Percentiles rank a stretch among this genome's conserved stretches.
These are phyloP conservation scores for Candida fluviatilis DNA, from an alignment of 805 yeast species.

Conservation along the genomic window DNA sequence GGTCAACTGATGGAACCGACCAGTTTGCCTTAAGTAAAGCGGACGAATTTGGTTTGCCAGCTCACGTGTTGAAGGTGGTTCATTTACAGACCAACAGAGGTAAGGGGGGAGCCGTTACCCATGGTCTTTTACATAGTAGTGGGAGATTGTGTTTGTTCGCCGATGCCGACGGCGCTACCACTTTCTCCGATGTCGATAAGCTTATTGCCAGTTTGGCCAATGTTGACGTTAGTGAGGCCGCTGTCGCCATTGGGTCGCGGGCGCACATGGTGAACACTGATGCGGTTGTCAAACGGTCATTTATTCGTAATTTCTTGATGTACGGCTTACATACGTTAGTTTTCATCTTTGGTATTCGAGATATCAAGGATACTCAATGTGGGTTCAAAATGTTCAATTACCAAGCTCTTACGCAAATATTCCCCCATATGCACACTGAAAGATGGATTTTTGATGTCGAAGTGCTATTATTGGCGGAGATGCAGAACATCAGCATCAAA, in stretches of 20 bases:
- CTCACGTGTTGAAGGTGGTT: slow-evolving; percentile 68
- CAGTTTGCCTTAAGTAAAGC: slow-evolving; percentile 67
- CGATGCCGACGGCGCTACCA: slow-evolving; percentile 96
- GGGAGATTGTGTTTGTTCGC: slow-evolving; percentile 82
- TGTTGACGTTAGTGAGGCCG: slow-evolving; percentile 32
- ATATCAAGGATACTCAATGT: slow-evolving; percentile 91
- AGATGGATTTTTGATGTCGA: slow-evolving; percentile 99
- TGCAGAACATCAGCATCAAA: slow-evolving; percentile 59
- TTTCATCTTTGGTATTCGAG: slow-evolving; percentile 81
- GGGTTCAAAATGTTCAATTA: slow-evolving; percentile 91
- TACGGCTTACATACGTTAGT: slow-evolving; percentile 85
- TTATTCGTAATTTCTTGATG: slow-evolving; percentile 87
- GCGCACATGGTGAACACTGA: slow-evolving; percentile 96
- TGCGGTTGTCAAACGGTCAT: slow-evolving; percentile 84
- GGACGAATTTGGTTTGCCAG: slow-evolving; percentile 40
- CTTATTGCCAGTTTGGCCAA: slow-evolving; percentile 42
- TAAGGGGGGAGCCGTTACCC: slow-evolving; percentile 86
- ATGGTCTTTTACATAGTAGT: slow-evolving; percentile 73
- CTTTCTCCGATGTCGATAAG: slow-evolving; percentile 62
- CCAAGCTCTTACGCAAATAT: slow-evolving; percentile 57
- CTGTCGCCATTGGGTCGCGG: slow-evolving; percentile 74
- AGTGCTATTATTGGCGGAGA: slow-evolving; percentile 71
- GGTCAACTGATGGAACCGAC: slow-evolving; percentile 78
- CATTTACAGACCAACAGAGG: slow-evolving; percentile 76
- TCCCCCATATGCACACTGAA: slow-evolving; percentile 92